Evolutionary conservation across 2,329 filamentous ascomycete species (phyloP).

Genomic region (Cadophora malorum): DNA sequence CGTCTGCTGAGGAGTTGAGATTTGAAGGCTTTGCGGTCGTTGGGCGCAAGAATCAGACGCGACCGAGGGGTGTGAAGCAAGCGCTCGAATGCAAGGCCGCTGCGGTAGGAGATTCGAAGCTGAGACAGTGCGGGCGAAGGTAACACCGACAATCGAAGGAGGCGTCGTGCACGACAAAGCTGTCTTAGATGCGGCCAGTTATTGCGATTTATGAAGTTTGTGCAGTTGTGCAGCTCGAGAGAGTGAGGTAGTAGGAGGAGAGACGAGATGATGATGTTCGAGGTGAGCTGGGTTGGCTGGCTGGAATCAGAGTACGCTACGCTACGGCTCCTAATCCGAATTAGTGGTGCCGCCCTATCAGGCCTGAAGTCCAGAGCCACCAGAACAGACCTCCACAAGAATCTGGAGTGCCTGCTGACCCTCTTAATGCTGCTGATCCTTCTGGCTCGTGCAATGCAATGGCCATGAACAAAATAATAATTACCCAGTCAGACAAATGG

Average conservation of each 20-base stretch:
- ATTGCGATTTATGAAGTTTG: conserved; percentile 30
- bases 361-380: conserved; percentile 9
- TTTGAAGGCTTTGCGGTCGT: conserved; percentile 24
- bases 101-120: conserved; percentile 16
- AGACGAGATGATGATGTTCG: conserved; percentile 14
- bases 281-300: conserved; percentile 16
- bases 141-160: conserved; percentile 18
- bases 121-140: conserved; percentile 21
- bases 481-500: conserved; percentile 10
- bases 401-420: conserved; percentile 32
- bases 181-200: conserved; percentile 32
- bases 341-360: conserved; percentile 23
- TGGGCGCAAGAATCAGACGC: conserved; percentile 36
- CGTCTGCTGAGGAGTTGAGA: conserved; percentile 21
- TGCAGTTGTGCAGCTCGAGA: conserved; percentile 1
- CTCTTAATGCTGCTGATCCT: conserved; percentile 22
- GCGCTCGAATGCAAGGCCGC: conserved; percentile 26
- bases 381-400: conserved; percentile 1
- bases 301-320: conserved; percentile 1
- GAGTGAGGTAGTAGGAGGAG: neutral
- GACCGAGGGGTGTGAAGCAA: conserved; percentile 34
- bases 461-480: neutral
- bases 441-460: neutral
- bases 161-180: conserved; percentile 36
- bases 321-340: conserved; percentile 9